Percentiles rank a stretch among this genome's conserved stretches.
phyloP scores from a whole-genome alignment of 2,329 filamentous ascomycete species.

The Aspergillus tubingensis region DNA sequence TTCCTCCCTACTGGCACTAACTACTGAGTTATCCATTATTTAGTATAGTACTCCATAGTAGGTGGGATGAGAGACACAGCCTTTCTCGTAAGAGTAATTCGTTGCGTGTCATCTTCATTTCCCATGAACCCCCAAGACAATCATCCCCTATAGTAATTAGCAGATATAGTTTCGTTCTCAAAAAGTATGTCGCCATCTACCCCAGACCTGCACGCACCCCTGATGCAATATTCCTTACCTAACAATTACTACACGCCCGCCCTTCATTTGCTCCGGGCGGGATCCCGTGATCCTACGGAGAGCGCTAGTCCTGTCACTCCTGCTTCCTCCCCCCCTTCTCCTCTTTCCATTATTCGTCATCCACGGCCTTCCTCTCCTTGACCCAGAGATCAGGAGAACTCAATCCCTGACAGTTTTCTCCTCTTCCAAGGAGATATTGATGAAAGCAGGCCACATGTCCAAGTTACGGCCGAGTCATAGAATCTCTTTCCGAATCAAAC shows the following conservation, averaged over 20 bases:
- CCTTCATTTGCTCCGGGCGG: conserved; percentile 12
- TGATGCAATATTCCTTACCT: conserved; percentile 19
- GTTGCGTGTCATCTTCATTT: background rate
- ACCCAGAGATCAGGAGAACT: background rate
- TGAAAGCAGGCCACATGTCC: background rate
- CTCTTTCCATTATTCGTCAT: background rate
- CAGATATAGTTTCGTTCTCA: no score
- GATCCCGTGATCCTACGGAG: conserved; percentile 17
- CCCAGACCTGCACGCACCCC: conserved; percentile 7
- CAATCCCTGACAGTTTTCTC: background rate
- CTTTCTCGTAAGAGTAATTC: background rate
- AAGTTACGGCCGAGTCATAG: background rate
- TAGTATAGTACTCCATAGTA: background rate
- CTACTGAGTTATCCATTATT: no score
- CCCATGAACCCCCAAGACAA: background rate
- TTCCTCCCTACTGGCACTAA: background rate
- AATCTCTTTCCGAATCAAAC: background rate
- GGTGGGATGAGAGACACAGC: background rate
- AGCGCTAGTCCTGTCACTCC: conserved; percentile 5
- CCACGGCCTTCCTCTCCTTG: background rate
- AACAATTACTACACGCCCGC: conserved; percentile 16
- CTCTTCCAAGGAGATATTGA: background rate
- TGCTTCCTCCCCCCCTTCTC: background rate
- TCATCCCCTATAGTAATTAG: background rate
- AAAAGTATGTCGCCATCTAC: background rate